Evolutionary conservation across 495 filamentous ascomycete genomes (phyloP).

Genomic region (Lasiosphaeriaceae sp.): DNA sequence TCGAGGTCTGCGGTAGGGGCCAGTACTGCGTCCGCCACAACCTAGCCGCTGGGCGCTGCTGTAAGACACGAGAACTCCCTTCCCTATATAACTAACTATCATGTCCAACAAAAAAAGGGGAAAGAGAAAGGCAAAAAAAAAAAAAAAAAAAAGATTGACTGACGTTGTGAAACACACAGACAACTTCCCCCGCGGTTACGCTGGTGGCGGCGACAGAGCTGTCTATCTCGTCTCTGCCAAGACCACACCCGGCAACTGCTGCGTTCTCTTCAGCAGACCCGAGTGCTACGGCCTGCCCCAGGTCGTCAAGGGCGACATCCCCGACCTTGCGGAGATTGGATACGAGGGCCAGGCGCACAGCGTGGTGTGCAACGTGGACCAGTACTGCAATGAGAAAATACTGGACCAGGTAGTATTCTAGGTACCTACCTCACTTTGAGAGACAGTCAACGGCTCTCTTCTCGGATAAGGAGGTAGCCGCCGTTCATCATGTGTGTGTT

Average conservation of each 20-base stretch:
- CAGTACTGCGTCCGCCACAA: slow-evolving; percentile 14
- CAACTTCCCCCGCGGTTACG: slow-evolving; percentile 15
- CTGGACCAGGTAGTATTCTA: too few species aligned
- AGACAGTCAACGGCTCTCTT: too few species aligned
- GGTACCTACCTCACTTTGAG: too few species aligned
- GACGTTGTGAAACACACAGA: background rate
- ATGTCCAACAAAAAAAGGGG: too few species aligned
- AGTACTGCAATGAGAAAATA: slow-evolving; percentile 10
- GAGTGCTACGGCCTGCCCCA: slow-evolving; percentile 17
- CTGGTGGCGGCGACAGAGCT: slow-evolving; percentile 7
- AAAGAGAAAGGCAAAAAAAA: too few species aligned
- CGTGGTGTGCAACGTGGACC: slow-evolving; percentile 15
- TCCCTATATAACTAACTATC: too few species aligned
- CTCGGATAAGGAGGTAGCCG: too few species aligned
- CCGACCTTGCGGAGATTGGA: slow-evolving; percentile 3
- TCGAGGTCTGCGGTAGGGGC: slow-evolving; percentile 13
- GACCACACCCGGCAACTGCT: slow-evolving; percentile 12
- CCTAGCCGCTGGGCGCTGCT: slow-evolving; percentile 11
- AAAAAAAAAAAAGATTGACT: background rate
- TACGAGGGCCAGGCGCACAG: slow-evolving; percentile 11
- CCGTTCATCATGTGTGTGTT: too few species aligned
- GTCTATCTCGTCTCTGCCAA: slow-evolving; percentile 11
- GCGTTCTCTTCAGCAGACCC: slow-evolving; percentile 15
- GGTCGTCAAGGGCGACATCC: slow-evolving; percentile 14
- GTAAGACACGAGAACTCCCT: background rate